phyloP scores from a whole-genome alignment of 2,329 filamentous ascomycete species.

The Aureobasidium sp. region DNA sequence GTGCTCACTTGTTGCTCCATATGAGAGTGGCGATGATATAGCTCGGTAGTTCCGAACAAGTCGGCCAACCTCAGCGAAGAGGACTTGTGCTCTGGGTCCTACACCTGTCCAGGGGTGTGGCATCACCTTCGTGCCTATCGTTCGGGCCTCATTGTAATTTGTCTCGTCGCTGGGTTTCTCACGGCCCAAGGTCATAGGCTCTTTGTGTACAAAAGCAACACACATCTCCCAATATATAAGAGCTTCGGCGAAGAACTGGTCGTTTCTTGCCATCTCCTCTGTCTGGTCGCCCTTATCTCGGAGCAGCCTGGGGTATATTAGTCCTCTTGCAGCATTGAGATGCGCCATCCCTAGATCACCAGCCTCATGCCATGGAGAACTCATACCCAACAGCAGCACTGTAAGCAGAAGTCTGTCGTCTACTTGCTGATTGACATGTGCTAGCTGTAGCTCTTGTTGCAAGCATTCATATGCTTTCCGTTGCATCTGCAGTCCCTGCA shows the following conservation, averaged over 20 bases:
- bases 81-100: constrained; percentile 38
- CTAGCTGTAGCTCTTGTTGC: constrained; percentile 34
- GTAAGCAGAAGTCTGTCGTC: constrained; percentile 39
- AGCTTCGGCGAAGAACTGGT: constrained; percentile 51
- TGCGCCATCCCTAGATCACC: constrained; percentile 49
- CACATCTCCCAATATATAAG: constrained; percentile 55
- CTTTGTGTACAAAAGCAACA: constrained; percentile 45
- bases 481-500: constrained; percentile 21
- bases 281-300: constrained; percentile 26
- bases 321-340: constrained; percentile 41
- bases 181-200: constrained; percentile 22
- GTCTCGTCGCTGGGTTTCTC: neutral
- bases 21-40: neutral
- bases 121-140: constrained; percentile 16
- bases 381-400: constrained; percentile 53
- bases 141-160: constrained; percentile 23
- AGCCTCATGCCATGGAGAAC: constrained; percentile 54
- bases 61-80: constrained; percentile 42
- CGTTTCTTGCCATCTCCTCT: constrained; percentile 27
- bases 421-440: constrained; percentile 19
- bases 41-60: constrained; percentile 21
- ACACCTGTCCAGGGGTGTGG: constrained; percentile 46
- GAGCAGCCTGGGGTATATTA: constrained; percentile 40
- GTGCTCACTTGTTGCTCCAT: constrained; percentile 16
- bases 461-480: constrained; percentile 39